Conservation (phyloP, 352 stramenopile species). For the Globisporangium nagaii region DNA sequence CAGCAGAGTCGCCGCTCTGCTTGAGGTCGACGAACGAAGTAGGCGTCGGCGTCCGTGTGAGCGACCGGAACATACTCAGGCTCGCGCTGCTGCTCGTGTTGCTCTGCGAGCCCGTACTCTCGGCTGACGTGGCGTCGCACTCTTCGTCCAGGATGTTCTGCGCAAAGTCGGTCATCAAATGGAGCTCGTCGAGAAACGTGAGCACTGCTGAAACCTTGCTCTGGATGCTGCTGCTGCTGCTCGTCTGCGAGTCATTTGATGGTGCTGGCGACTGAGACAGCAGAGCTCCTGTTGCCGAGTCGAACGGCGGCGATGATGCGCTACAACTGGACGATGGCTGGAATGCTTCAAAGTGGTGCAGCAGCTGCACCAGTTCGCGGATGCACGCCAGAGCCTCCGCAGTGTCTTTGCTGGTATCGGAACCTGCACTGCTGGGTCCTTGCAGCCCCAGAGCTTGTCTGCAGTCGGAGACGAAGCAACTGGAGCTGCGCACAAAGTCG, state of each 20-base stretch:
- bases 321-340: conserved; percentile 7
- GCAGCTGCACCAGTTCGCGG: conserved; percentile 35
- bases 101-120: conserved; percentile 11
- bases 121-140: conserved; percentile 8
- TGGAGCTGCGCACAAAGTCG: conserved; percentile 11
- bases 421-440: too few relatives aligned
- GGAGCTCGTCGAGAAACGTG: conserved; percentile 55
- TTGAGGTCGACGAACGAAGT: not conserved
- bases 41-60: conserved; percentile 32
- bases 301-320: not conserved
- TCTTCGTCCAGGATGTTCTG: conserved; percentile 58
- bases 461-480: conserved; percentile 21
- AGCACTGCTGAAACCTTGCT: conserved; percentile 31
- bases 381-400: conserved; percentile 25
- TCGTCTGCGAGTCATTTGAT: not conserved
- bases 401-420: not conserved
- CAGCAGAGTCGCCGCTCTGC: not conserved
- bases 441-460: conserved; percentile 11
- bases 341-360: conserved; percentile 30
- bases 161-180: conserved; percentile 49
- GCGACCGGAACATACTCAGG: conserved; percentile 19
- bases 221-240: conserved; percentile 7
- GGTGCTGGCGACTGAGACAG: not conserved
- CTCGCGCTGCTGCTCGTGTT: conserved; percentile 43
- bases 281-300: not conserved